These are phyloP conservation scores for Suillus clintonianus DNA, from an alignment of 768 basidiomycete genomes.

Conservation along the genomic window DNA sequence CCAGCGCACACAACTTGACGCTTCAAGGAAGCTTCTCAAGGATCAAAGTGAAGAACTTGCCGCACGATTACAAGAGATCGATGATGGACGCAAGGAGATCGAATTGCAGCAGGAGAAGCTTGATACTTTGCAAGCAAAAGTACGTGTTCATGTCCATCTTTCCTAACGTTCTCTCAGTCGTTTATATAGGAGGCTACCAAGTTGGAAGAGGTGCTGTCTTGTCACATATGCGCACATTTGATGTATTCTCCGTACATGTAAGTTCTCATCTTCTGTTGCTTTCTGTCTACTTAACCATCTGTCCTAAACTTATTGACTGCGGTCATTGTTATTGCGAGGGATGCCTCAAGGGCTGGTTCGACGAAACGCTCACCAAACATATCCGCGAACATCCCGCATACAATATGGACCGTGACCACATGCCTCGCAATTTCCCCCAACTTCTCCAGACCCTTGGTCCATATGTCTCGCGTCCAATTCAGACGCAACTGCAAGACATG, in stretches of 20 bases:
- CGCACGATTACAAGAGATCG: background rate
- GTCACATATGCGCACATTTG: conserved; percentile 63
- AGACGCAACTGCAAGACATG: conserved; percentile 17
- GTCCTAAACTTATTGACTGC: conserved; percentile 59
- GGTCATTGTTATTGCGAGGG: conserved; percentile 70
- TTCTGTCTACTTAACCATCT: conserved; percentile 4
- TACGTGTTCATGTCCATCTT: background rate
- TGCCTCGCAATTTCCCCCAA: conserved; percentile 16
- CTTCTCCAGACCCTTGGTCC: conserved; percentile 15
- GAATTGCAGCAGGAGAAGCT: background rate
- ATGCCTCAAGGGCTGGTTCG: conserved; percentile 61
- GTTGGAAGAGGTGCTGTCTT: conserved; percentile 56
- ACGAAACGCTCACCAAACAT: conserved; percentile 50
- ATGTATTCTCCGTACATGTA: conserved; percentile 74
- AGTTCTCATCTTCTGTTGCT: conserved; percentile 22
- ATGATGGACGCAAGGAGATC: background rate
- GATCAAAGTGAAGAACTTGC: conserved; percentile 12
- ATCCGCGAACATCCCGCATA: conserved; percentile 48
- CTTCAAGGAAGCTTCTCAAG: conserved; percentile 11
- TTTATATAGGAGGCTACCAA: conserved; percentile 39
- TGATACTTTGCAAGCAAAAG: background rate
- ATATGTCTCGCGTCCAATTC: conserved; percentile 12
- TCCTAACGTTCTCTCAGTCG: background rate
- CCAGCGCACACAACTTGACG: conserved; percentile 23
- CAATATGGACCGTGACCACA: conserved; percentile 29